Percentiles rank a stretch among this genome's conserved stretches.
phyloP scores from a whole-genome alignment of 2,329 filamentous ascomycete genomes.

The Davidsoniella neocaledoniae region DNA sequence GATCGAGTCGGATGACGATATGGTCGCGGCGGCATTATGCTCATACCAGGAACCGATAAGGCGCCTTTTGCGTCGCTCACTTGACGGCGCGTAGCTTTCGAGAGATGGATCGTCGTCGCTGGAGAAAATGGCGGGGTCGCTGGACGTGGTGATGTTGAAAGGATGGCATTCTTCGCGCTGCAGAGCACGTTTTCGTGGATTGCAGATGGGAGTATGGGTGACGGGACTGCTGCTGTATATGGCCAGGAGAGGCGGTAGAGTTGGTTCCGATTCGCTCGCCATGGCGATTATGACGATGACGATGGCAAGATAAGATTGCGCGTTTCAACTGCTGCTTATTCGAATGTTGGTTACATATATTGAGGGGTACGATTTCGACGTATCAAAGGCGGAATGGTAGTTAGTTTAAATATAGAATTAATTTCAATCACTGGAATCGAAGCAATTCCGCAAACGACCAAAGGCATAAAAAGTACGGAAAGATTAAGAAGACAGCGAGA shows the following conservation, averaged over 20 bases:
- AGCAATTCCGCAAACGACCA: too few species aligned
- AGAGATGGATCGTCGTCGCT: constrained; percentile 53
- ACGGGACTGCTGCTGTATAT: constrained; percentile 16
- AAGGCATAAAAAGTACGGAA: too few species aligned
- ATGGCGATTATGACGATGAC: too few species aligned
- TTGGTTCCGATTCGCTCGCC: constrained; percentile 18
- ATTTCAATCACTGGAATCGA: too few species aligned
- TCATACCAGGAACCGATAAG: constrained; percentile 54
- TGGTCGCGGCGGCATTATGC: constrained; percentile 27
- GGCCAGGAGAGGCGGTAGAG: constrained; percentile 24
- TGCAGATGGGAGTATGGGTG: constrained; percentile 17
- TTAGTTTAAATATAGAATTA: too few species aligned
- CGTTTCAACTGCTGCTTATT: too few species aligned
- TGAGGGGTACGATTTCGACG: too few species aligned
- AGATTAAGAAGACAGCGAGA: too few species aligned
- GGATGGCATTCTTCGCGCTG: constrained; percentile 18
- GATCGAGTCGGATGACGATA: constrained; percentile 29
- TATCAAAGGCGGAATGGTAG: too few species aligned
- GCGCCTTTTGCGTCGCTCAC: constrained; percentile 40
- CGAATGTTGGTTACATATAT: too few species aligned
- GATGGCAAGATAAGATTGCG: too few species aligned
- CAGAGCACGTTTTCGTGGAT: constrained; percentile 24
- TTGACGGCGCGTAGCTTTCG: constrained; percentile 39
- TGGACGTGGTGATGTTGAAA: constrained; percentile 38
- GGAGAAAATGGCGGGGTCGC: constrained; percentile 55